These are phyloP conservation scores for Aspergillus caelatus DNA, from an alignment of 2,329 filamentous ascomycete species.

Conservation along the genomic window DNA sequence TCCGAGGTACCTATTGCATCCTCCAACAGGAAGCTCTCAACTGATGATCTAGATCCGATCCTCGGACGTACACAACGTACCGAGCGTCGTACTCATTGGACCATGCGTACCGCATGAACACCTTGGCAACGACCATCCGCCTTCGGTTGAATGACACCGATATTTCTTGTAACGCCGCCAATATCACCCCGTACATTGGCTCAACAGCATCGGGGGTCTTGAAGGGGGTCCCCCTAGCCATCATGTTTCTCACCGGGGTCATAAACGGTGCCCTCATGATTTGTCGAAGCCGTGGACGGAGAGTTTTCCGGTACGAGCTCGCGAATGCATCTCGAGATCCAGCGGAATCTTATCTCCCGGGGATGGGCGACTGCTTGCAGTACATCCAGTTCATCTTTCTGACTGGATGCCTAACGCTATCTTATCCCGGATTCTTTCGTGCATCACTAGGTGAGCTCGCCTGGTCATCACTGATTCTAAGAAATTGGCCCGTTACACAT, in stretches of 20 bases:
- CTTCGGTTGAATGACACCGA: conserved; percentile 11
- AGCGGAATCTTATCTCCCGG: conserved; percentile 8
- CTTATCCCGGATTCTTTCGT: conserved; percentile 19
- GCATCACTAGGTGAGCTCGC: conserved; percentile 14
- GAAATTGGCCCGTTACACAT: conserved; percentile 17
- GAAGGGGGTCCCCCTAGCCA: conserved; percentile 4
- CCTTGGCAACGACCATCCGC: conserved; percentile 11
- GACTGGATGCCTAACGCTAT: conserved; percentile 12
- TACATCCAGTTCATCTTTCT: conserved; percentile 21
- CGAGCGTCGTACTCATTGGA: conserved; percentile 8
- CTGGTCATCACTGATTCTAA: conserved; percentile 19
- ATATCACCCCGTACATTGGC: conserved; percentile 18
- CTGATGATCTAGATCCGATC: conserved; percentile 4
- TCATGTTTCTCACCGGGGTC: conserved; percentile 14
- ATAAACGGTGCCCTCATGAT: not conserved
- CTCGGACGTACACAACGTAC: conserved; percentile 12
- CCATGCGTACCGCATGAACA: conserved; percentile 7
- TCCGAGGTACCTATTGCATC: not conserved
- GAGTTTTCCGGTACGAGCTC: conserved; percentile 16
- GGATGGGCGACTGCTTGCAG: conserved; percentile 12
- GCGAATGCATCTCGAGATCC: conserved; percentile 5
- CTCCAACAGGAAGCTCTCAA: too few species aligned
- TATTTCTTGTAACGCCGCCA: conserved; percentile 9
- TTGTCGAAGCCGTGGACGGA: conserved; percentile 2
- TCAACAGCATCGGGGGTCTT: not conserved